Evolutionary conservation across 2,329 filamentous ascomycete species (phyloP).

Genomic region (Diplodia corticola): DNA sequence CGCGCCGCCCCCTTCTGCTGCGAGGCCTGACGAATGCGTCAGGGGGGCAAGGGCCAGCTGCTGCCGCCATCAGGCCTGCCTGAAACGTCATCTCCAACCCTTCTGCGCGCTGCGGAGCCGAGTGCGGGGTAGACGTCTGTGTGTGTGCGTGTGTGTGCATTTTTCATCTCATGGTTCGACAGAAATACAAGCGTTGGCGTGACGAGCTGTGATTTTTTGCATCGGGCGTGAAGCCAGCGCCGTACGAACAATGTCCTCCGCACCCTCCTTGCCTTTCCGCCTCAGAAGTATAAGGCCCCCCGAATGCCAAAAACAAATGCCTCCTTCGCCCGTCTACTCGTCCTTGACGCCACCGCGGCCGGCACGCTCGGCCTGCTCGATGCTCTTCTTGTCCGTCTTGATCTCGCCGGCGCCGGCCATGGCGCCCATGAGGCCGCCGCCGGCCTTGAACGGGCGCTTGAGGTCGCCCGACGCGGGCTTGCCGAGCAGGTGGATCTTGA

Average conservation of each 20-base stretch:
- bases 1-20: neutral
- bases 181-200: no score
- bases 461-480: slow-evolving; percentile 85
- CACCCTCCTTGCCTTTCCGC: neutral
- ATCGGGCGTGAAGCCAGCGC: neutral
- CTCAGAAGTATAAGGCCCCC: neutral
- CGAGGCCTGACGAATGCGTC: neutral
- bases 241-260: neutral
- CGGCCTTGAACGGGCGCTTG: slow-evolving; percentile 91
- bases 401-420: slow-evolving; percentile 66
- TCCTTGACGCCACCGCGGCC: slow-evolving; percentile 55
- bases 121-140: slow-evolving; percentile 12
- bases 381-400: slow-evolving; percentile 75
- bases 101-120: neutral
- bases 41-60: slow-evolving; percentile 13
- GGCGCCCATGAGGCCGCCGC: slow-evolving; percentile 77
- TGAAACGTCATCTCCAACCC: slow-evolving; percentile 7
- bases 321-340: slow-evolving; percentile 41
- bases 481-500: slow-evolving; percentile 93
- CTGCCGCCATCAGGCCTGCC: slow-evolving; percentile 2
- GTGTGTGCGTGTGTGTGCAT: neutral
- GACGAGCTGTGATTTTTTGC: neutral
- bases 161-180: neutral
- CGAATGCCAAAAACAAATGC: no score
- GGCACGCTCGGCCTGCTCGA: slow-evolving; percentile 53